phyloP scores from a whole-genome alignment of 441 rosid genomes.

The Populus tomentosa region DNA sequence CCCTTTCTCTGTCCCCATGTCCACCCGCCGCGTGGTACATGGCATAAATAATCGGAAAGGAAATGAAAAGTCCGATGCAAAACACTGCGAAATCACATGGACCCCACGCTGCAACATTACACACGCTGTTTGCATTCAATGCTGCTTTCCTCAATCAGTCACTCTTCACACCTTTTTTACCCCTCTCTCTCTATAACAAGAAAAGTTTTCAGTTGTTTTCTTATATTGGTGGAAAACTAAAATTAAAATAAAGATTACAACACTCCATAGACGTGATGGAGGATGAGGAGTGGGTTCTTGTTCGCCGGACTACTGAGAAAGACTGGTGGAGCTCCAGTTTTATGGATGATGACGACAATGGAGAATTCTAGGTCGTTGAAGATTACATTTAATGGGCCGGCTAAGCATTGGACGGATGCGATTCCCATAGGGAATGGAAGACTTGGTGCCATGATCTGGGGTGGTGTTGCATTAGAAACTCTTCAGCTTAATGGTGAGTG shows the following conservation, averaged over 20 bases:
- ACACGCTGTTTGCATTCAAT: conserved; percentile 5
- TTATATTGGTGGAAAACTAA: neutral
- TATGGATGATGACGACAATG: conserved; percentile 21
- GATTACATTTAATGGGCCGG: conserved; percentile 58
- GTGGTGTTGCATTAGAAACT: conserved; percentile 67
- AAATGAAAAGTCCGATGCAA: neutral
- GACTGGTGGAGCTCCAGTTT: conserved; percentile 40
- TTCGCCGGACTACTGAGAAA: conserved; percentile 40
- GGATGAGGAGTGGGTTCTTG: conserved; percentile 54
- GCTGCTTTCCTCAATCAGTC: neutral
- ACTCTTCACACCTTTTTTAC: neutral
- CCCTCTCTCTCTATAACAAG: neutral
- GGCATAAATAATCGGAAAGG: neutral
- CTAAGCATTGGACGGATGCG: conserved; percentile 82
- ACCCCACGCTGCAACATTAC: conserved; percentile 4
- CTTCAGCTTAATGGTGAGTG: conserved; percentile 71
- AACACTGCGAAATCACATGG: conserved; percentile 1
- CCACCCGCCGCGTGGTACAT: neutral
- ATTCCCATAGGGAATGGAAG: conserved; percentile 92
- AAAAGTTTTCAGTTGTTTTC: neutral
- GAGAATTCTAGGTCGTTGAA: conserved; percentile 41
- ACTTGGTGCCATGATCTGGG: conserved; percentile 91
- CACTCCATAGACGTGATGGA: conserved; percentile 1
- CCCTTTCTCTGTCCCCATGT: neutral
- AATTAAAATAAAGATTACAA: too few relatives aligned